Percentiles rank a stretch among this genome's conserved stretches.
These are phyloP conservation scores for Hericium rajendrae DNA, from an alignment of 768 basidiomycete species.

Conservation along the genomic window DNA sequence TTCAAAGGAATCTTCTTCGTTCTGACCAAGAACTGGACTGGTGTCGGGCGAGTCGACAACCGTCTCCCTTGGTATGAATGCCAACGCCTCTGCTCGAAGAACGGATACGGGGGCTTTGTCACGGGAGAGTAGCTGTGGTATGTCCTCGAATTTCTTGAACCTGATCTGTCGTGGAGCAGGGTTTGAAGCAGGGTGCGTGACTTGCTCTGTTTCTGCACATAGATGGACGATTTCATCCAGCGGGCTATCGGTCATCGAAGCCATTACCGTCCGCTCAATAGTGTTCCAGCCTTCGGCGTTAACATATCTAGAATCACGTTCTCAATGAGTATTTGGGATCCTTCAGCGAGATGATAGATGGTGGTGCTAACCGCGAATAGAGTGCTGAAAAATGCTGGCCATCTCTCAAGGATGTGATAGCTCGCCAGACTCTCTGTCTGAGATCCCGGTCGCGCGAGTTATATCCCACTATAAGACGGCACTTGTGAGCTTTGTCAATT, in stretches of 20 bases:
- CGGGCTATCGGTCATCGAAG: neutral
- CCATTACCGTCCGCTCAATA: neutral
- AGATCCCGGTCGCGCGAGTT: no score
- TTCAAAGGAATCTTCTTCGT: neutral
- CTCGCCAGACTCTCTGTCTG: no score
- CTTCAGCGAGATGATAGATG: no score
- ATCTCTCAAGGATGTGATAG: no score
- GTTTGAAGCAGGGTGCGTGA: neutral
- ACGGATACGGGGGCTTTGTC: conserved; percentile 3
- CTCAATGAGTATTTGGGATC: neutral
- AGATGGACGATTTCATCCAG: conserved; percentile 5
- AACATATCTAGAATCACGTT: neutral
- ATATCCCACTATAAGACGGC: no score
- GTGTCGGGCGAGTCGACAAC: neutral
- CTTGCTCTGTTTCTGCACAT: neutral
- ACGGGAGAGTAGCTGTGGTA: conserved; percentile 3
- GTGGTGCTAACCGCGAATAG: no score
- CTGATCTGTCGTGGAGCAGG: neutral
- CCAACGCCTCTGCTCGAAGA: no score
- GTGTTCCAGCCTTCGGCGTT: neutral
- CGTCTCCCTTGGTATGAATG: neutral
- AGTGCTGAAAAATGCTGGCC: no score
- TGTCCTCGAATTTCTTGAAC: conserved; percentile 3
- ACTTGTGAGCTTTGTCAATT: no score
- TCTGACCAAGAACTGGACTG: no score